Conservation (phyloP, 805 yeast genomes). For the Kuraishia ogatae region DNA sequence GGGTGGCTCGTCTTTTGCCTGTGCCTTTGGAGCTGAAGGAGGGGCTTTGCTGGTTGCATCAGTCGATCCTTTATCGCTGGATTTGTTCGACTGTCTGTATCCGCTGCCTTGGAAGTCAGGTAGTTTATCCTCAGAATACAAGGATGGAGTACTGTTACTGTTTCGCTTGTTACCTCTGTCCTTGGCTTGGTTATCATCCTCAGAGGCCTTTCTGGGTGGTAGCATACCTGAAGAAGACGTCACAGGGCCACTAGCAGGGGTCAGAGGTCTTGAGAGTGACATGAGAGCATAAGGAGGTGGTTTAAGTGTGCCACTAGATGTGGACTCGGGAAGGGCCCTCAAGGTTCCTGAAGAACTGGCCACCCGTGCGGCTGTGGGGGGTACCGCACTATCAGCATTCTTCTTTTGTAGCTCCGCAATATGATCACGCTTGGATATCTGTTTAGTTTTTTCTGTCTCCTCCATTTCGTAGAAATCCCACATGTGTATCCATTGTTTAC, state of each 20-base stretch:
- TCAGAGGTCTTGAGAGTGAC: not conserved
- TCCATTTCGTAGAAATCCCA: conserved; percentile 50
- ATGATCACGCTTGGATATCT: conserved; percentile 13
- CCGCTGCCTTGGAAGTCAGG: not conserved
- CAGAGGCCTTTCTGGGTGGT: not conserved
- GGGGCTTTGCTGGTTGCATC: not conserved
- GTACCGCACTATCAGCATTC: not conserved
- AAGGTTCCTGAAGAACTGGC: not conserved
- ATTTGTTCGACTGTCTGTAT: not conserved
- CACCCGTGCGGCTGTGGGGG: not conserved
- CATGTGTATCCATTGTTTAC: conserved; percentile 38
- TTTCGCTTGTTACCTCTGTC: not conserved
- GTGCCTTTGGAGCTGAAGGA: not conserved
- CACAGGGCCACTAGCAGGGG: not conserved
- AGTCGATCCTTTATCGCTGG: not conserved
- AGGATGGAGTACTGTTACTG: not conserved
- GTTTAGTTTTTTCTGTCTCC: conserved; percentile 30
- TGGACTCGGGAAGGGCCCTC: not conserved
- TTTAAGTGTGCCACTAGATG: not conserved
- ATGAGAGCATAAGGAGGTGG: conserved; percentile 1
- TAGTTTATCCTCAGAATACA: not conserved
- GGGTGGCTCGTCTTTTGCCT: not conserved
- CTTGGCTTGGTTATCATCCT: not conserved
- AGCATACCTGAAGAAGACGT: not conserved
- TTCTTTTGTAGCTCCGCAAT: conserved; percentile 3